Conservation (phyloP, 441 rosid genomes). For the Isatis lusitanica region DNA sequence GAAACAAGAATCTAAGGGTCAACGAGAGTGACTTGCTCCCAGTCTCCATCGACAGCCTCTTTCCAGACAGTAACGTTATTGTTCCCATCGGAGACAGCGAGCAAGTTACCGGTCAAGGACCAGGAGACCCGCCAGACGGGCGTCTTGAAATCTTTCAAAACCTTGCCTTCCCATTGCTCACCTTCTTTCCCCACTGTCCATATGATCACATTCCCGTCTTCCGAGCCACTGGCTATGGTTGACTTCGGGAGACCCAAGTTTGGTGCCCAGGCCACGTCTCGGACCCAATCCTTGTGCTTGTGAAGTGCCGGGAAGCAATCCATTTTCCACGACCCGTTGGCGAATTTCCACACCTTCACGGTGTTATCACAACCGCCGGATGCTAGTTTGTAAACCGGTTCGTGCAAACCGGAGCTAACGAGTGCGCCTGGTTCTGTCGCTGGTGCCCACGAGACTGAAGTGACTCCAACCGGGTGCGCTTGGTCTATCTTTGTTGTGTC, state of each 20-base stretch:
- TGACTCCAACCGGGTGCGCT: slow-evolving; percentile 63
- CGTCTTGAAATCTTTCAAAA: slow-evolving; percentile 61
- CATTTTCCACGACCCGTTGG: slow-evolving; percentile 59
- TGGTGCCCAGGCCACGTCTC: slow-evolving; percentile 79
- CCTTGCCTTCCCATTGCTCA: slow-evolving; percentile 67
- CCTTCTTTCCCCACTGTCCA: slow-evolving; percentile 75
- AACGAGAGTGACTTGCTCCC: slow-evolving; percentile 64
- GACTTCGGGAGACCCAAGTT: slow-evolving; percentile 80
- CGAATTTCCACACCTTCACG: slow-evolving; percentile 67
- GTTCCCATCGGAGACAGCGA: slow-evolving; percentile 72
- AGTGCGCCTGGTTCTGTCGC: slow-evolving; percentile 50
- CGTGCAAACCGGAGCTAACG: slow-evolving; percentile 45
- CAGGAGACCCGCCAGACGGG: slow-evolving; percentile 81
- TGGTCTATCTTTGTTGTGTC: slow-evolving; percentile 53
- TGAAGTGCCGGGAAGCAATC: slow-evolving; percentile 70
- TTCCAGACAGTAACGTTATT: slow-evolving; percentile 68
- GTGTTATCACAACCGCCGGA: slow-evolving; percentile 65
- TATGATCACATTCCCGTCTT: slow-evolving; percentile 69
- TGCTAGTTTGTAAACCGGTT: slow-evolving; percentile 51
- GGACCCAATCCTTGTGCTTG: slow-evolving; percentile 63
- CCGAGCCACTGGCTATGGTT: slow-evolving; percentile 69
- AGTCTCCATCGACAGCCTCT: slow-evolving; percentile 76
- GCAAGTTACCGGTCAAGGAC: slow-evolving; percentile 73
- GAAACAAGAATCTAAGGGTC: slow-evolving; percentile 39
- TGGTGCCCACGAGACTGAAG: slow-evolving; percentile 61